These are phyloP conservation scores for Davidsoniella neocaledoniae DNA, from an alignment of 2,329 filamentous ascomycete species.

Conservation along the genomic window DNA sequence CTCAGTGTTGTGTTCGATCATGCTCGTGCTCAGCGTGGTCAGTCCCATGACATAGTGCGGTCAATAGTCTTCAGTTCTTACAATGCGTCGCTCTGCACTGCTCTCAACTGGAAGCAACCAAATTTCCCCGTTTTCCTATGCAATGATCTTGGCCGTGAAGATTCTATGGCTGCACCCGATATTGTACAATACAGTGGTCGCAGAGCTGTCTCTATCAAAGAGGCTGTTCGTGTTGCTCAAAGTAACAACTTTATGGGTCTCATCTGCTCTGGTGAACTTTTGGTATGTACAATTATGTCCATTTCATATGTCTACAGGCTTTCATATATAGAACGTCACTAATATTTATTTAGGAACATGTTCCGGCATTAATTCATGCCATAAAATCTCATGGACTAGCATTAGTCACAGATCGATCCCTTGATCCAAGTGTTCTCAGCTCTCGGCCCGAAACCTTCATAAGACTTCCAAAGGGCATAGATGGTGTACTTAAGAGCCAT, in stretches of 20 bases:
- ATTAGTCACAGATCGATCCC: conserved; percentile 71
- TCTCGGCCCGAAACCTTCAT: conserved; percentile 34
- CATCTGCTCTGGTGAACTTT: conserved; percentile 70
- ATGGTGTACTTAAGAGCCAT: conserved; percentile 70
- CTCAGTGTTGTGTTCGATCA: conserved; percentile 82
- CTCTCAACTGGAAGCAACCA: conserved; percentile 97
- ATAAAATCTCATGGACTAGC: conserved; percentile 91
- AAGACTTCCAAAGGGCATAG: conserved; percentile 61
- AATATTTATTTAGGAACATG: conserved; percentile 52
- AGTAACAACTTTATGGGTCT: conserved; percentile 98
- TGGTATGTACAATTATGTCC: conserved; percentile 40
- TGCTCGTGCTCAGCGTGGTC: conserved; percentile 49
- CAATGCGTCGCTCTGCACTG: conserved; percentile 77
- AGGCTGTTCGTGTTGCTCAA: conserved; percentile 81
- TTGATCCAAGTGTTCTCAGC: conserved; percentile 26
- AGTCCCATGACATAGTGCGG: conserved; percentile 54
- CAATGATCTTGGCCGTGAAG: conserved; percentile 60
- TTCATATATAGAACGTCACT: neutral
- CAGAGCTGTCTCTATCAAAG: conserved; percentile 74
- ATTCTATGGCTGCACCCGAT: conserved; percentile 21
- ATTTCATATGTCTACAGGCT: neutral
- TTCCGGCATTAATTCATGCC: conserved; percentile 77
- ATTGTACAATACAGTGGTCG: conserved; percentile 42
- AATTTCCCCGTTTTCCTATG: conserved; percentile 94
- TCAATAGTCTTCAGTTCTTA: conserved; percentile 92